These are phyloP conservation scores for Plantago major DNA, from an alignment of 257 asterid species.

Conservation along the genomic window DNA sequence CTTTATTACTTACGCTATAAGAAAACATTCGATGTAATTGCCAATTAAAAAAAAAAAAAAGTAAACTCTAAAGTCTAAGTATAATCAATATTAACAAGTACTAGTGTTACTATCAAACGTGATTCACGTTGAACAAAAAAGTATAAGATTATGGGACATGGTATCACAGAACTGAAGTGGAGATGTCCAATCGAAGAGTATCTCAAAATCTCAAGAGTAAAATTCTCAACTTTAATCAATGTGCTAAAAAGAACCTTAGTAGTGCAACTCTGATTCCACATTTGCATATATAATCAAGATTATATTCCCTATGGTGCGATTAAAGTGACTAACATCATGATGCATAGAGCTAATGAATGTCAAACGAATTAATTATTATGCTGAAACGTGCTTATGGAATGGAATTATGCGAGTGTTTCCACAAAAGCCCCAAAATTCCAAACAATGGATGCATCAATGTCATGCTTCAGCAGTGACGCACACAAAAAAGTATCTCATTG, in stretches of 20 bases:
- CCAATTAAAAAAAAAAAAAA: too few species aligned
- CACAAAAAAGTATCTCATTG: too few species aligned
- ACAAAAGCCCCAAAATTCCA: slow-evolving; percentile 1
- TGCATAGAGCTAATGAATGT: slow-evolving; percentile 8
- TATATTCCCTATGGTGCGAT: slow-evolving; percentile 33
- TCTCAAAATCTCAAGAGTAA: too few species aligned
- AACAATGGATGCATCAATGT: too few species aligned
- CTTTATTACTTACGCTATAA: too few species aligned
- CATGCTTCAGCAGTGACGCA: not conserved
- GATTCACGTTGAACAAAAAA: not conserved
- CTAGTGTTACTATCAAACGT: too few species aligned
- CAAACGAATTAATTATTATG: slow-evolving; percentile 12
- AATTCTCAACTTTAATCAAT: too few species aligned
- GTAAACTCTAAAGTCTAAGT: too few species aligned
- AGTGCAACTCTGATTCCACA: slow-evolving; percentile 21
- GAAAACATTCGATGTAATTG: too few species aligned
- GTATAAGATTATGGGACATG: not conserved
- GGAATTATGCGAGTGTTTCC: slow-evolving; percentile 6
- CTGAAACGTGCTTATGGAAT: not conserved
- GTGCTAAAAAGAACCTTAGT: not conserved
- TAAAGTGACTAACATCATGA: slow-evolving; percentile 22
- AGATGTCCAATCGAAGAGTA: not conserved
- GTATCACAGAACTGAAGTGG: too few species aligned
- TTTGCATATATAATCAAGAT: slow-evolving; percentile 17
- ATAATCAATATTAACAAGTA: not conserved